These are phyloP conservation scores for Firmiana major DNA, from an alignment of 345 rosid genomes.

Conservation along the genomic window DNA sequence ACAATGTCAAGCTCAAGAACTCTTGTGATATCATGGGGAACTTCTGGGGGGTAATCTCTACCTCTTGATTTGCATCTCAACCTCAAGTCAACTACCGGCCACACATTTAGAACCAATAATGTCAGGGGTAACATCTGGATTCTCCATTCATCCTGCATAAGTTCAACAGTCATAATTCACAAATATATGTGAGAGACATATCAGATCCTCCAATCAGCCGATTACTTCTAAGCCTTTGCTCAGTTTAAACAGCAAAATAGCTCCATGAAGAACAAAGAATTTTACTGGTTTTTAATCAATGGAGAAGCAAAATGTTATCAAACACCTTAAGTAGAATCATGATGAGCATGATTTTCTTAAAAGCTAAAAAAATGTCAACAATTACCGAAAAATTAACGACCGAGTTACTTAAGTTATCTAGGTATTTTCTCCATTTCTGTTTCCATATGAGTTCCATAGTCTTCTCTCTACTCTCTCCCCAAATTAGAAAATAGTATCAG, in stretches of 20 bases:
- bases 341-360: not conserved
- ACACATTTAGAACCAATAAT: conserved; percentile 57
- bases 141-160: conserved; percentile 76
- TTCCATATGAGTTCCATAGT: not conserved
- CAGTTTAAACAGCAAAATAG: not conserved
- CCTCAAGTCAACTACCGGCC: conserved; percentile 80
- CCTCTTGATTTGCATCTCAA: conserved; percentile 60
- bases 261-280: not conserved
- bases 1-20: conserved; percentile 75
- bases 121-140: conserved; percentile 79
- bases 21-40: conserved; percentile 54
- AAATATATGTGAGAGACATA: not conserved
- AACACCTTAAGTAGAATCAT: not conserved
- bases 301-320: not conserved
- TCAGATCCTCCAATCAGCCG: not conserved
- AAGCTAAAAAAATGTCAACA: not conserved
- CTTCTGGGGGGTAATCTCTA: conserved; percentile 56
- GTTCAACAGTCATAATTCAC: not conserved
- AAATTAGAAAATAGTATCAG: not conserved
- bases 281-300: not conserved
- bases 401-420: not conserved
- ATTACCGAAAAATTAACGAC: not conserved
- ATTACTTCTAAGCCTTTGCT: not conserved
- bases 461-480: not conserved
- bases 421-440: not conserved